phyloP scores from a whole-genome alignment of 129 eudicot species.

The Heracleum sosnowskyi region DNA sequence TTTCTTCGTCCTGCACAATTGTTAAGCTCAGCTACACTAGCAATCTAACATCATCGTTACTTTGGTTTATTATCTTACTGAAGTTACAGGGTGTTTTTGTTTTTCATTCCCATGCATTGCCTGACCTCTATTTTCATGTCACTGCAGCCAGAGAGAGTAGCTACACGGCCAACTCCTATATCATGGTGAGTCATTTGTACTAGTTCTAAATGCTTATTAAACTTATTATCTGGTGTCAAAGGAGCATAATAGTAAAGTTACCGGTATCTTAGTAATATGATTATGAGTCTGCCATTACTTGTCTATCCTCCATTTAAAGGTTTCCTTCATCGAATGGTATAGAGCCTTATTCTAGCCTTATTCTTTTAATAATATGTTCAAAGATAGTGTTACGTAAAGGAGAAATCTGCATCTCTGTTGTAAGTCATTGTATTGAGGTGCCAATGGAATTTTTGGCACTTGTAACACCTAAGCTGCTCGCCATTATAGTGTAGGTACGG shows the following conservation, averaged over 20 bases:
- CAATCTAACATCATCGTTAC: background rate
- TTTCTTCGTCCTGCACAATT: background rate
- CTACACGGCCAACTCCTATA: slow-evolving; percentile 72
- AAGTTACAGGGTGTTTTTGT: background rate
- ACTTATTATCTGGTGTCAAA: background rate
- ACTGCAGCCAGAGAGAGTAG: slow-evolving; percentile 66
- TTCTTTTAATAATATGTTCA: background rate
- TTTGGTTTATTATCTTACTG: background rate
- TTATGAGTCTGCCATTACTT: background rate
- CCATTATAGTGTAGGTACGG: background rate
- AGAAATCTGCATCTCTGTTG: background rate
- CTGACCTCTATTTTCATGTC: slow-evolving; percentile 14
- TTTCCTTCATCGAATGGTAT: background rate
- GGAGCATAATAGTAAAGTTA: background rate
- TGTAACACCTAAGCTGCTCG: background rate
- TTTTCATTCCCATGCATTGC: background rate
- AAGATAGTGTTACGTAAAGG: background rate
- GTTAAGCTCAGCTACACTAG: background rate
- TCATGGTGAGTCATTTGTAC: slow-evolving; percentile 64
- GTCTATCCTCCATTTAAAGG: background rate
- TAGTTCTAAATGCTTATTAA: background rate
- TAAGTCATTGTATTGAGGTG: background rate
- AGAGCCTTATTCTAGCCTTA: background rate
- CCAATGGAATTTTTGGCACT: background rate
- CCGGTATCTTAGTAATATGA: background rate